A percentile compares a stretch with the other conserved stretches of the same genome.
Conservation (phyloP, 1,284 basidiomycete species). For the Sparassis latifolia region DNA sequence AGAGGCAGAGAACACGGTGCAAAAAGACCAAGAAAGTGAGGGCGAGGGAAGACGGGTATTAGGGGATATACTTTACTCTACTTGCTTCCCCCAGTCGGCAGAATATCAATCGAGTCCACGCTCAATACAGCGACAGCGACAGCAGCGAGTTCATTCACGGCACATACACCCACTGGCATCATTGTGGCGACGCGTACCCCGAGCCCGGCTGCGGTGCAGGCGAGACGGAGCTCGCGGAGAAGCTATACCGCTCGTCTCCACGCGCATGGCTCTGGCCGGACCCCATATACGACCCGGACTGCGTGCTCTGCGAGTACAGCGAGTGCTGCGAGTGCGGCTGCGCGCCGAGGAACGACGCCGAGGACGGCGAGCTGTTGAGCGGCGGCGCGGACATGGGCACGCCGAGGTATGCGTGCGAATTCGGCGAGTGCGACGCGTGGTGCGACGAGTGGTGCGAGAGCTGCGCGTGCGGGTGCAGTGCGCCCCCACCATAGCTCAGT, state of each 20-base stretch:
- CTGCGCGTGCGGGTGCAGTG: slow-evolving; percentile 17
- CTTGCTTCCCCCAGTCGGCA: too few species aligned
- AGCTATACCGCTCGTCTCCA: slow-evolving; percentile 21
- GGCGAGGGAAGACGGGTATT: too few species aligned
- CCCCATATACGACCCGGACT: slow-evolving; percentile 5
- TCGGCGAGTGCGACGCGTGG: slow-evolving; percentile 9
- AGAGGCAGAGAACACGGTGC: too few species aligned
- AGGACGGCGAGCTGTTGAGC: slow-evolving; percentile 8
- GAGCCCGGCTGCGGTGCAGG: slow-evolving; percentile 25
- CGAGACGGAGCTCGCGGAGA: slow-evolving; percentile 25
- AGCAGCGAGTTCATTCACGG: too few species aligned
- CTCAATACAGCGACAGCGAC: too few species aligned
- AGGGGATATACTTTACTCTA: too few species aligned
- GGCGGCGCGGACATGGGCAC: slow-evolving; percentile 18
- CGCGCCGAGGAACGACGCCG: slow-evolving; percentile 15
- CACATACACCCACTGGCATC: neutral
- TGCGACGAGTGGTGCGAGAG: neutral
- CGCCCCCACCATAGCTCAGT: slow-evolving; percentile 16
- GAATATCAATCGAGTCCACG: too few species aligned
- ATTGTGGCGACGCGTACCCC: slow-evolving; percentile 30
- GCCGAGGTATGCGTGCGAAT: slow-evolving; percentile 15
- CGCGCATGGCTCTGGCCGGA: slow-evolving; percentile 21
- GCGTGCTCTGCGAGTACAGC: slow-evolving; percentile 17
- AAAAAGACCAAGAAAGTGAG: too few species aligned
- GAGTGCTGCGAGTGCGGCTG: slow-evolving; percentile 15